Conservation (phyloP, 257 asterid genomes). For the Verbena officinalis region DNA sequence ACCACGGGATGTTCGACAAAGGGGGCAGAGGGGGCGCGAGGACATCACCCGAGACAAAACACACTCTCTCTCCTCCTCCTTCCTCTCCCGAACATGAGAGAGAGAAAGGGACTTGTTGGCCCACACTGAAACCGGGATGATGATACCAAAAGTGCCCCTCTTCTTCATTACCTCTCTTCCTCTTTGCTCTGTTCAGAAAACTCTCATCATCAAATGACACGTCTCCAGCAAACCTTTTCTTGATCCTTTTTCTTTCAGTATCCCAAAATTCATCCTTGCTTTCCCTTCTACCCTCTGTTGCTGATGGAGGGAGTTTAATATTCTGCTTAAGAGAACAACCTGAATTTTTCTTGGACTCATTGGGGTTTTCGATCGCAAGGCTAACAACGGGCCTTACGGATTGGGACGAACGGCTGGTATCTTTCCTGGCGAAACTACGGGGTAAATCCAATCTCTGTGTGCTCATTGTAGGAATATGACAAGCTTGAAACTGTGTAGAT, state of each 20-base stretch:
- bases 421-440: constrained; percentile 67
- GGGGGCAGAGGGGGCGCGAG: constrained; percentile 61
- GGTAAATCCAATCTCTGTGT: constrained; percentile 95
- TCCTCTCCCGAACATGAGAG: constrained; percentile 70
- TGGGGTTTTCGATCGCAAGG: constrained; percentile 65
- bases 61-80: constrained; percentile 58
- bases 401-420: constrained; percentile 51
- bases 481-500: constrained; percentile 81
- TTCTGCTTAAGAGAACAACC: constrained; percentile 68
- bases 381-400: constrained; percentile 70
- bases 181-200: constrained; percentile 57
- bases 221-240: constrained; percentile 71
- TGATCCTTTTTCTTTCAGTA: constrained; percentile 51
- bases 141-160: constrained; percentile 71
- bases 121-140: constrained; percentile 48
- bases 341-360: constrained; percentile 46
- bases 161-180: constrained; percentile 58
- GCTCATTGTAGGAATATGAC: constrained; percentile 91
- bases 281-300: constrained; percentile 55
- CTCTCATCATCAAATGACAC: constrained; percentile 52
- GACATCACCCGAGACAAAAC: constrained; percentile 47
- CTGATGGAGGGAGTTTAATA: constrained; percentile 66
- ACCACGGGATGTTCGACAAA: constrained; percentile 73
- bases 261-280: constrained; percentile 57
- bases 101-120: constrained; percentile 54